Evolutionary conservation across 176 grass and related monocot species (phyloP).

Genomic region (Rhipidocladum racemiflorum): DNA sequence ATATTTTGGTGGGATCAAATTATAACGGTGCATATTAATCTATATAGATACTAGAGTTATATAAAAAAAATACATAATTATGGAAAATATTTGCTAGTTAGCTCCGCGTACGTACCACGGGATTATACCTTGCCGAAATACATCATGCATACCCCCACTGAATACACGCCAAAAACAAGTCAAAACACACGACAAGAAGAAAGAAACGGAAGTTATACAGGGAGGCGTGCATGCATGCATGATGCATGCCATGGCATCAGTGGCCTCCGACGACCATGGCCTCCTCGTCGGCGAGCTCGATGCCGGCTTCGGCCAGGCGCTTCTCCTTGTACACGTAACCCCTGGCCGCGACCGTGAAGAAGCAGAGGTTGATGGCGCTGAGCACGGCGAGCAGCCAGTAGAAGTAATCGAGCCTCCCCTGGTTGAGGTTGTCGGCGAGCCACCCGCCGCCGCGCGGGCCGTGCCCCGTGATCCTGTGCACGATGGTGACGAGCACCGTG

Average conservation of each 20-base stretch:
- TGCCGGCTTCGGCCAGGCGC: constrained; percentile 47
- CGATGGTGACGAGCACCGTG: constrained; percentile 69
- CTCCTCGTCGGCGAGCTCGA: constrained; percentile 73
- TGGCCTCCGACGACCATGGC: constrained; percentile 37
- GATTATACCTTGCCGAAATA: constrained; percentile 14
- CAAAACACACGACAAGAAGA: not conserved
- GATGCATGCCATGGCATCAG: too few relatives aligned
- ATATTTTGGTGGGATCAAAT: too few relatives aligned
- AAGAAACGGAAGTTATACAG: constrained; percentile 1
- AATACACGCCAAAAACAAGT: constrained; percentile 25
- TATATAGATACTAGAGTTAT: too few relatives aligned
- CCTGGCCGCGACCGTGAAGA: constrained; percentile 54
- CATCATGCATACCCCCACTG: constrained; percentile 35
- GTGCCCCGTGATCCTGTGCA: constrained; percentile 55
- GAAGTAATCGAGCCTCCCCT: constrained; percentile 86
- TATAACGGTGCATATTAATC: too few relatives aligned
- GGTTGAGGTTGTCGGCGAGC: constrained; percentile 71
- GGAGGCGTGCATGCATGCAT: not conserved
- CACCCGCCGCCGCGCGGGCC: constrained; percentile 38
- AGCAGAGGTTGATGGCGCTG: constrained; percentile 44
- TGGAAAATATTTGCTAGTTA: too few relatives aligned
- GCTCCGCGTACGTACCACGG: not conserved
- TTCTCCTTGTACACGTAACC: constrained; percentile 92
- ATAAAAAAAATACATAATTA: too few relatives aligned
- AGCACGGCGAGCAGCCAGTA: constrained; percentile 79